Evolutionary conservation across 192 early-diverging fungal species (phyloP).

Genomic region (Diversispora epigaea): DNA sequence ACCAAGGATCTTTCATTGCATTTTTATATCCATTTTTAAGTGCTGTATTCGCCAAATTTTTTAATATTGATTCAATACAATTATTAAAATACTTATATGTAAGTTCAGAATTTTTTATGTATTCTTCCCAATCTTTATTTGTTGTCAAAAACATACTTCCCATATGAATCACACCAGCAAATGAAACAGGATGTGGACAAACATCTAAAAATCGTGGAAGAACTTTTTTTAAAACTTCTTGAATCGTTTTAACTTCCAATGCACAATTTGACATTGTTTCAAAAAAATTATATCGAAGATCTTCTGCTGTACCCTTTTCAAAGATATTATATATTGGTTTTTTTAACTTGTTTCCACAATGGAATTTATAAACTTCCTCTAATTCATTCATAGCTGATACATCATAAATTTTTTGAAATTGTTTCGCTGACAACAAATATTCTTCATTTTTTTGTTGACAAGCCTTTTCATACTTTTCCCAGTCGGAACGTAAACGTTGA

Average conservation of each 20-base stretch:
- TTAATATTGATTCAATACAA: slow-evolving; percentile 48
- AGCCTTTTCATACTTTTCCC: slow-evolving; percentile 62
- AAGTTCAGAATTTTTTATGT: slow-evolving; percentile 57
- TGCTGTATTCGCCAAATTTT: slow-evolving; percentile 46
- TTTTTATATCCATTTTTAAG: slow-evolving; percentile 40
- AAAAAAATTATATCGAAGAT: slow-evolving; percentile 58
- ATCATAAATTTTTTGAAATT: slow-evolving; percentile 46
- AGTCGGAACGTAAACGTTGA: slow-evolving; percentile 69
- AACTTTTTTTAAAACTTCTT: slow-evolving; percentile 60
- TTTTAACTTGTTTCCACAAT: slow-evolving; percentile 60
- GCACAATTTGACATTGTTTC: slow-evolving; percentile 75
- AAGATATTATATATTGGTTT: slow-evolving; percentile 59
- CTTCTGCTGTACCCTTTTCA: slow-evolving; percentile 50
- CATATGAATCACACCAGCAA: slow-evolving; percentile 90
- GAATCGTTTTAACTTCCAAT: slow-evolving; percentile 69
- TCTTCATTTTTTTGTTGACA: background rate
- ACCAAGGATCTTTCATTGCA: slow-evolving; percentile 69
- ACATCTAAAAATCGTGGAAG: slow-evolving; percentile 65
- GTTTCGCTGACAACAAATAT: background rate
- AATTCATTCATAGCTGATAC: slow-evolving; percentile 64
- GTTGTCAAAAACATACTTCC: slow-evolving; percentile 81
- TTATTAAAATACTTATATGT: slow-evolving; percentile 53
- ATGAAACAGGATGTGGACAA: slow-evolving; percentile 92
- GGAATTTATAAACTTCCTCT: slow-evolving; percentile 69
- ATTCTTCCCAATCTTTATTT: slow-evolving; percentile 76